Base-by-base conservation (phyloP, 257 asterid genomes). In the Jasminum sambac region DNA sequence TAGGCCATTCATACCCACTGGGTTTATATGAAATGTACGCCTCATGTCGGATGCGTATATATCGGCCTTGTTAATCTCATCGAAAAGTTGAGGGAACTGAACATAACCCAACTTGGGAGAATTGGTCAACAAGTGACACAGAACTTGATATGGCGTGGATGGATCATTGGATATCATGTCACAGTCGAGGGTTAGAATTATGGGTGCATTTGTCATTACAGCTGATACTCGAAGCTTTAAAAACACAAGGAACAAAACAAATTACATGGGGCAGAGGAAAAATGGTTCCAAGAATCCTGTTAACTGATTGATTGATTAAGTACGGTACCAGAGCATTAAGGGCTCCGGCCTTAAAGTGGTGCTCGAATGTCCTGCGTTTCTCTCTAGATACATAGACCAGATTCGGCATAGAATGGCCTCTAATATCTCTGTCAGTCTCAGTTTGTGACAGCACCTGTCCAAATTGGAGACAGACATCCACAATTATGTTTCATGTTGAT, bases 151-250 rank as follows among this genome's bases (percentile, higher is more conserved):
- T 70, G 86, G 82, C 0, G 96, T 87, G 30, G 79, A 70, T 36
- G 95, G 95, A 70, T 91, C 96, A 68, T 89, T 91, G 66, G 98
- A 91, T 77, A 80, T 82, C 98, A 89, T 89, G 83, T 91, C 98
- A 58, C 98, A 89, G 55, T 91, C 98, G 77, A 86, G 70, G 9
- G 95, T 89, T 46, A 91, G 77, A 6, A 91, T 58, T 42, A 88
- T 76, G 0, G 95, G 96, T 25, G 90, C 91, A 72, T 89, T 91
- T 37, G 88, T 88, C 94, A 89, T 84, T 4, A 74, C 36, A 8
- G 86, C 88, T 12, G 98, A 91, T 2, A 88, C 95, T 37, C 96
- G 85, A 69, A 91, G 87, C 97, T 91, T 70, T 69, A 71, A 4
- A 17, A 16, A 4, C 1, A 30, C 36, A 30, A n/a, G 17, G 70